Conservation (phyloP, 495 filamentous ascomycete genomes). For the Penicillium verhagenii region DNA sequence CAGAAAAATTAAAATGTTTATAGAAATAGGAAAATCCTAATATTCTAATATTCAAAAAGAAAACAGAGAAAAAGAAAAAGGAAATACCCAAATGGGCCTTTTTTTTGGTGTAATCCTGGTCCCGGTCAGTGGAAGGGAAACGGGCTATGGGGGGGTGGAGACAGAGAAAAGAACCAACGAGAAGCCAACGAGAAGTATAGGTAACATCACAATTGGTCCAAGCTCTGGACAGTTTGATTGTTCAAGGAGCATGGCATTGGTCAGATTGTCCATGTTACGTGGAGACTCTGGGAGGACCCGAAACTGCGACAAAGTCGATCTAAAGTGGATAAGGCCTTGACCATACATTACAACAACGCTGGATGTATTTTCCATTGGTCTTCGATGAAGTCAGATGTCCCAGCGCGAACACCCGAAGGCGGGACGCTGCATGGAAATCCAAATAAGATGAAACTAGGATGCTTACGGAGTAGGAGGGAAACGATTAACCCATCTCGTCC, state of each 20-base stretch:
- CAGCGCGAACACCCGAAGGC: conserved; percentile 40
- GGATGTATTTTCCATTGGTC: conserved; percentile 30
- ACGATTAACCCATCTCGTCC: conserved; percentile 38
- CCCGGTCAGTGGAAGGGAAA: conserved; percentile 10
- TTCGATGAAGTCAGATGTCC: conserved; percentile 38
- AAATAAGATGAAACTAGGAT: conserved; percentile 42
- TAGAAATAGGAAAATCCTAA: too few species aligned
- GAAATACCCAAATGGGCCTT: neutral
- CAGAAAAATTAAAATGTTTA: conserved; percentile 1
- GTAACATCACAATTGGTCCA: conserved; percentile 28
- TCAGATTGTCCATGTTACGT: conserved; percentile 33
- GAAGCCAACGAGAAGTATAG: conserved; percentile 15
- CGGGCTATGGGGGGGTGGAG: conserved; percentile 1
- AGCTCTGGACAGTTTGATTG: conserved; percentile 29
- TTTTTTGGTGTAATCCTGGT: conserved; percentile 14
- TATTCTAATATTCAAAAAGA: neutral
- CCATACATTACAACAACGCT: conserved; percentile 9
- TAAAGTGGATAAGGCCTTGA: conserved; percentile 13
- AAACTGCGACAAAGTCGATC: conserved; percentile 24
- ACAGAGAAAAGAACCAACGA: neutral
- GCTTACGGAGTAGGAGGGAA: conserved; percentile 35
- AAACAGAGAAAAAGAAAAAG: neutral
- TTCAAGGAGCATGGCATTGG: conserved; percentile 35
- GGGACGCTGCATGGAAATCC: conserved; percentile 40
- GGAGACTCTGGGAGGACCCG: conserved; percentile 27